phyloP scores from a whole-genome alignment of 352 stramenopile genomes.

The Phytophthora nicotianae region DNA sequence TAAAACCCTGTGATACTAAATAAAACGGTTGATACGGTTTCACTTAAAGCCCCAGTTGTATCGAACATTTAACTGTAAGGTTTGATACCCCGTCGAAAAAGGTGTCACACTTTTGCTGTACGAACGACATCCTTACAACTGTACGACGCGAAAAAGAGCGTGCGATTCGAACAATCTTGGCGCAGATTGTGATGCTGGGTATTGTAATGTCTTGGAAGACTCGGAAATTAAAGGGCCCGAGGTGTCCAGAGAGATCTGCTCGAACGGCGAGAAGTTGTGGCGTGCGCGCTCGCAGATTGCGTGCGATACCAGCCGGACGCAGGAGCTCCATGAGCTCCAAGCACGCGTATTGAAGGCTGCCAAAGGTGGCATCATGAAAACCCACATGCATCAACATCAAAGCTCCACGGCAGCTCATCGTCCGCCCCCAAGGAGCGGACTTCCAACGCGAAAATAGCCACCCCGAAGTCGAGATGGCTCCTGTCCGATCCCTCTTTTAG shows the following conservation, averaged over 20 bases:
- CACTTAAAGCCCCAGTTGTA: not conserved
- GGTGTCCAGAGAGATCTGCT: constrained; percentile 35
- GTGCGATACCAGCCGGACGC: constrained; percentile 30
- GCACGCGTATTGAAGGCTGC: constrained; percentile 6
- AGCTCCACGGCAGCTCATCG: constrained; percentile 12
- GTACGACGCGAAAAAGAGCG: constrained; percentile 26
- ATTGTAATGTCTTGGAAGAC: constrained; percentile 13
- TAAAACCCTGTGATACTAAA: not conserved
- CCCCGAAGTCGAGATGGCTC: not conserved
- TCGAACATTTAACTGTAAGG: not conserved
- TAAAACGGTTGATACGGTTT: not conserved
- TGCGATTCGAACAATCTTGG: constrained; percentile 12
- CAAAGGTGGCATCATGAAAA: constrained; percentile 10
- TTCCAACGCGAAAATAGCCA: constrained; percentile 16
- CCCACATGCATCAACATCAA: constrained; percentile 9
- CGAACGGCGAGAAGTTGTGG: constrained; percentile 37
- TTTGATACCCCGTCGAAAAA: not conserved
- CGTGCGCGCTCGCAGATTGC: constrained; percentile 40
- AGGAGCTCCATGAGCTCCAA: not conserved
- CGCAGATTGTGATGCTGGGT: not conserved
- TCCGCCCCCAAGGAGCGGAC: constrained; percentile 6
- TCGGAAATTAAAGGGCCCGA: not conserved
- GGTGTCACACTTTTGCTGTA: constrained; percentile 19
- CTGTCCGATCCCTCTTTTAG: not conserved
- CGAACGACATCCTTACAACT: constrained; percentile 26